These are phyloP conservation scores for Trametes elegans DNA, from an alignment of 768 basidiomycete genomes.

Conservation along the genomic window DNA sequence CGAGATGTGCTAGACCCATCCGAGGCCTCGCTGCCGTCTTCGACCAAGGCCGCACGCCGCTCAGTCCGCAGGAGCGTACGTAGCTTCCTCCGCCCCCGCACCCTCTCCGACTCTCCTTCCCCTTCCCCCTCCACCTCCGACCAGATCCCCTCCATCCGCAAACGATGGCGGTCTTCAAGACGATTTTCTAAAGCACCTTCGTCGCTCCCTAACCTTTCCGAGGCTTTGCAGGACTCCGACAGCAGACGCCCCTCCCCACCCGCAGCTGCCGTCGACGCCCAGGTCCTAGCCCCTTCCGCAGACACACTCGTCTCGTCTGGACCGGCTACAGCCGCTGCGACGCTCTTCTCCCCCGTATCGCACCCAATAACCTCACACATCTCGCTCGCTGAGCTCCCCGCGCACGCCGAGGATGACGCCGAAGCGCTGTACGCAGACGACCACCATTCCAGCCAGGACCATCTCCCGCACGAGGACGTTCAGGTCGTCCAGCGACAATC, in stretches of 20 bases:
- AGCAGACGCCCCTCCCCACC: conserved; percentile 19
- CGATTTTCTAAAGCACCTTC: conserved; percentile 34
- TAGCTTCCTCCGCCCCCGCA: conserved; percentile 19
- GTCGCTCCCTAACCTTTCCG: conserved; percentile 16
- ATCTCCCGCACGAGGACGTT: too few relatives aligned
- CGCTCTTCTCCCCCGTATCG: not conserved
- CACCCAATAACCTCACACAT: not conserved
- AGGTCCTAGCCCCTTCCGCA: not conserved
- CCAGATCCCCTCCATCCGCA: conserved; percentile 19
- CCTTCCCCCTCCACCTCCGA: not conserved
- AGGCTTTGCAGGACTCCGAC: conserved; percentile 9
- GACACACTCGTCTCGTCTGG: not conserved
- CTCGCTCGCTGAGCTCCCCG: not conserved
- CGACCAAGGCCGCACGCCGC: conserved; percentile 21
- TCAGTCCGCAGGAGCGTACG: conserved; percentile 25
- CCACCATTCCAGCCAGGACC: not conserved
- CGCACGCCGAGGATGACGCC: not conserved
- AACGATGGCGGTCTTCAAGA: conserved; percentile 31
- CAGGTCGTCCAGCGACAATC: not conserved
- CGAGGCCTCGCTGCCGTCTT: not conserved
- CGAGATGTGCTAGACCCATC: conserved; percentile 3
- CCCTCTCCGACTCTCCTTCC: conserved; percentile 6
- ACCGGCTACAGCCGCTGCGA: not conserved
- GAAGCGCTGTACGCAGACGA: not conserved
- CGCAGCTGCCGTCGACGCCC: conserved; percentile 7